These are phyloP conservation scores for Firmiana major DNA, from an alignment of 345 rosid species.

Conservation along the genomic window DNA sequence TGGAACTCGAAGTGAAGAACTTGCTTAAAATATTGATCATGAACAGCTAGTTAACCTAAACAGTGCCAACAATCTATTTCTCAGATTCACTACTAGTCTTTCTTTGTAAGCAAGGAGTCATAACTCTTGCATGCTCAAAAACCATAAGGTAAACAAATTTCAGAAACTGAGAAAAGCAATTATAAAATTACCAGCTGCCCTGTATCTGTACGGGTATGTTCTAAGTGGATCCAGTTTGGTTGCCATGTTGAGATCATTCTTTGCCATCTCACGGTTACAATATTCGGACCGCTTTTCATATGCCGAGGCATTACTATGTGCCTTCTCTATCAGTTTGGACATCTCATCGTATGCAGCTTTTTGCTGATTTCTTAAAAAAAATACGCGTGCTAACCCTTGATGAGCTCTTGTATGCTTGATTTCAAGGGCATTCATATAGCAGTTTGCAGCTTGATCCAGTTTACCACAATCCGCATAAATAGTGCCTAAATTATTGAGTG, in stretches of 20 bases:
- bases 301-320: constrained; percentile 67
- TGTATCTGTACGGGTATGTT: constrained; percentile 90
- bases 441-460: constrained; percentile 69
- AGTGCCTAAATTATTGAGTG: constrained; percentile 88
- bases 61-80: background rate
- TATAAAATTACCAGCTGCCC: constrained; percentile 79
- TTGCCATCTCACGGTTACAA: constrained; percentile 74
- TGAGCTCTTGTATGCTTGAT: constrained; percentile 94
- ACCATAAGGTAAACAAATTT: background rate
- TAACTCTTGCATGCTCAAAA: background rate
- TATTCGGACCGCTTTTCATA: constrained; percentile 95
- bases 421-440: constrained; percentile 76
- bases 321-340: constrained; percentile 81
- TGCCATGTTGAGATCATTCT: constrained; percentile 77
- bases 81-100: background rate
- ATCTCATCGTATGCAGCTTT: constrained; percentile 88
- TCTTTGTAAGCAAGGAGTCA: background rate
- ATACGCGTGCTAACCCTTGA: constrained; percentile 92
- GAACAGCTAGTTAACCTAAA: background rate
- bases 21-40: background rate
- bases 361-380: constrained; percentile 53
- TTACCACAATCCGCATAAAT: constrained; percentile 69
- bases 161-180: background rate
- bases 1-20: background rate
- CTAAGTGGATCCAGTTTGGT: constrained; percentile 81